A percentile compares a stretch with the other conserved stretches of the same genome.
Evolutionary conservation across 768 basidiomycete genomes (phyloP).

Genomic region (Sarcodon aspratus): DNA sequence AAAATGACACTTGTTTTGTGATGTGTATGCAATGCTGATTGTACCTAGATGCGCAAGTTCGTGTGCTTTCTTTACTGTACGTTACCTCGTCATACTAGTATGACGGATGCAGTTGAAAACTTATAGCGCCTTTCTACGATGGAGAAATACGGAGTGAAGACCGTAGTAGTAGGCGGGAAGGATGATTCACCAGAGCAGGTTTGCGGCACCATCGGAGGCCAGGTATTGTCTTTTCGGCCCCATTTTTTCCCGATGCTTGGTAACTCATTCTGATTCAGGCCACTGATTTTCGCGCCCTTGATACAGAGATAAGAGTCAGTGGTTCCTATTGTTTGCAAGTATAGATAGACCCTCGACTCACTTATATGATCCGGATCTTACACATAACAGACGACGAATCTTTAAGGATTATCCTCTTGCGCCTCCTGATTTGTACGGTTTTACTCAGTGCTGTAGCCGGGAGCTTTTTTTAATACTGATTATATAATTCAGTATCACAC

Average conservation of each 20-base stretch:
- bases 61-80: slow-evolving; percentile 17
- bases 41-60: slow-evolving; percentile 13
- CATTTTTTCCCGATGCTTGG: no score
- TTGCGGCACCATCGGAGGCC: slow-evolving; percentile 51
- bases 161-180: slow-evolving; percentile 47
- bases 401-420: slow-evolving; percentile 45
- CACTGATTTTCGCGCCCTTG: slow-evolving; percentile 42
- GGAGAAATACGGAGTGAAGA: slow-evolving; percentile 43
- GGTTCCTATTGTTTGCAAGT: not conserved
- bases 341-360: not conserved
- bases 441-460: no score
- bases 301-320: slow-evolving; percentile 45
- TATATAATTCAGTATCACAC: slow-evolving; percentile 31
- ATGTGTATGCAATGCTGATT: slow-evolving; percentile 29
- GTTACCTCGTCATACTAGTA: slow-evolving; percentile 1
- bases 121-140: slow-evolving; percentile 31
- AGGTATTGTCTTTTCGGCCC: slow-evolving; percentile 19
- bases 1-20: slow-evolving; percentile 4
- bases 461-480: slow-evolving; percentile 1
- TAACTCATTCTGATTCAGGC: no score
- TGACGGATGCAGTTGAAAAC: no score
- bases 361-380: no score
- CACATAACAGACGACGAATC: slow-evolving; percentile 30
- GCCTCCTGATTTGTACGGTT: slow-evolving; percentile 47
- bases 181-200: slow-evolving; percentile 37